A percentile compares a stretch with the other conserved stretches of the same genome.
Evolutionary conservation across 345 rosid species (phyloP).

Genomic region (Gossypium longicalyx): DNA sequence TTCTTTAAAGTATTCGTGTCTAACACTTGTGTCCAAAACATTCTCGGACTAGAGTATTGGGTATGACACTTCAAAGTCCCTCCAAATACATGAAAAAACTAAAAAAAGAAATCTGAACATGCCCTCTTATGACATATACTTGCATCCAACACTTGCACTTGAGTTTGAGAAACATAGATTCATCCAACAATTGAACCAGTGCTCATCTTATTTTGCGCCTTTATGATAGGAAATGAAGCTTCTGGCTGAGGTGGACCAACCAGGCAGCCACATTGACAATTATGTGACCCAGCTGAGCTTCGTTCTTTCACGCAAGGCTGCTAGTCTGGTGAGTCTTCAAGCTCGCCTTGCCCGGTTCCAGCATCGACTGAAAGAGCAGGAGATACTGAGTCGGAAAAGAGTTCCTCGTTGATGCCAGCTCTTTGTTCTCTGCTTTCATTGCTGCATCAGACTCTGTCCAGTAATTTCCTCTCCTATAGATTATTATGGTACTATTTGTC

Average conservation of each 20-base stretch:
- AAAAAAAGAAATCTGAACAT: too few species aligned
- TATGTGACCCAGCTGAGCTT: slow-evolving; percentile 88
- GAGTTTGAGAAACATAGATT: not conserved
- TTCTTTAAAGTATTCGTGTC: not conserved
- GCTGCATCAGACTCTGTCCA: slow-evolving; percentile 17
- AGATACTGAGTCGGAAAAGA: slow-evolving; percentile 87
- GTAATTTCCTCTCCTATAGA: slow-evolving; percentile 24
- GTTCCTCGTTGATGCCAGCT: slow-evolving; percentile 46
- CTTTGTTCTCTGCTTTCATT: not conserved
- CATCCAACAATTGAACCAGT: not conserved
- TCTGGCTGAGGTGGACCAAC: slow-evolving; percentile 86
- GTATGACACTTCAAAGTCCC: not conserved
- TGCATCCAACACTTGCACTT: not conserved
- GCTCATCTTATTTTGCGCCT: not conserved
- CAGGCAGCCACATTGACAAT: slow-evolving; percentile 93
- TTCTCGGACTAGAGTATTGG: not conserved
- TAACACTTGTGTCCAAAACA: not conserved
- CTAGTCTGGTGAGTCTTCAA: slow-evolving; percentile 85
- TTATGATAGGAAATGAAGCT: slow-evolving; percentile 83
- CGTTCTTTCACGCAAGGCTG: slow-evolving; percentile 96
- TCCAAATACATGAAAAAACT: not conserved
- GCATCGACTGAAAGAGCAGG: slow-evolving; percentile 91
- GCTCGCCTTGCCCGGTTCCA: slow-evolving; percentile 97
- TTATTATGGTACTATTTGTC: not conserved
- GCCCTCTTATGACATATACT: not conserved